These are phyloP conservation scores for Umbilicaria muhlenbergii DNA, from an alignment of 495 filamentous ascomycete species.

Conservation along the genomic window DNA sequence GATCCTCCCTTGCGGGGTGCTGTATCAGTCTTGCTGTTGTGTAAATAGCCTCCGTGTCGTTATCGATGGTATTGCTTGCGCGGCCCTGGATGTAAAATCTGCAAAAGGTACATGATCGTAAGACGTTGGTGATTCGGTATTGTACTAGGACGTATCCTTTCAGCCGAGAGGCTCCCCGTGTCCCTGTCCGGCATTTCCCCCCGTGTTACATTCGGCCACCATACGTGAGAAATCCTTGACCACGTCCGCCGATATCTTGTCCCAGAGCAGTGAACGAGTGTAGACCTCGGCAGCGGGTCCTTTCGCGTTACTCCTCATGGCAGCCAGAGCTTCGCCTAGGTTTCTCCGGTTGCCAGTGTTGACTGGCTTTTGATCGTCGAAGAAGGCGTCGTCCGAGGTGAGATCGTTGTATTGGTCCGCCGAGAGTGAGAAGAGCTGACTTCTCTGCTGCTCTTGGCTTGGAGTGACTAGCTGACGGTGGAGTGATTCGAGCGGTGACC, in stretches of 20 bases:
- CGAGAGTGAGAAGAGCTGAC: conserved; percentile 75
- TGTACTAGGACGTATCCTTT: no score
- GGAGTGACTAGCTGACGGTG: conserved; percentile 59
- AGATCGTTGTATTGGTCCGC: conserved; percentile 81
- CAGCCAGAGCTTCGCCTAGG: conserved; percentile 69
- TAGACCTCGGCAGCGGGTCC: conserved; percentile 72
- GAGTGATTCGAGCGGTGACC: conserved; percentile 58
- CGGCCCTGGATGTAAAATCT: no score
- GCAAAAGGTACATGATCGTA: no score
- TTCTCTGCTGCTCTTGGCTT: conserved; percentile 72
- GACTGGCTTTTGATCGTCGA: conserved; percentile 25
- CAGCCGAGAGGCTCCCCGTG: conserved; percentile 7
- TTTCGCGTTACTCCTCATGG: conserved; percentile 53
- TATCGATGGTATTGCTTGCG: no score
- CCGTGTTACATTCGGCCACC: conserved; percentile 38
- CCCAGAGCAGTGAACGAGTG: conserved; percentile 85
- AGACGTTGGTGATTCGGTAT: no score
- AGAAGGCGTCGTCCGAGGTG: conserved; percentile 37
- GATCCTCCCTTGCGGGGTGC: no score
- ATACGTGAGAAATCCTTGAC: conserved; percentile 85
- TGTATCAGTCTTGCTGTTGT: no score
- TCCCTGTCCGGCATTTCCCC: not conserved
- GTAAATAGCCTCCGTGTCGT: no score
- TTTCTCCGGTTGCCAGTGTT: conserved; percentile 43
- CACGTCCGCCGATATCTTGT: conserved; percentile 79